These are phyloP conservation scores for Microdochium trichocladiopsis DNA, from an alignment of 2,329 filamentous ascomycete genomes.

Conservation along the genomic window DNA sequence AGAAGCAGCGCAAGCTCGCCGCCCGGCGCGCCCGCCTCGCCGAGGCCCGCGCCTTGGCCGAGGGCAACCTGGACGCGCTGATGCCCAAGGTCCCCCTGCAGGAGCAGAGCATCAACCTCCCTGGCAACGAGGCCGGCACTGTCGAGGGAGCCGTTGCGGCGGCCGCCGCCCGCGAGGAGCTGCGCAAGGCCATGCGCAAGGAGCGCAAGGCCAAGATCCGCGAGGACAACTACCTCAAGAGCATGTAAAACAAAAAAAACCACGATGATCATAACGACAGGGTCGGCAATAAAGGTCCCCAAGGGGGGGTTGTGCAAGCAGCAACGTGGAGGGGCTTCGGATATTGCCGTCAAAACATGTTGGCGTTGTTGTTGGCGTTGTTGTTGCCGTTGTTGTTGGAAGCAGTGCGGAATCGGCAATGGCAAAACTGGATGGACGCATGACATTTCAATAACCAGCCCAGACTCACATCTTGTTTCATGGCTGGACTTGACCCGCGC, in stretches of 20 bases:
- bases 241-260: slow-evolving; percentile 45
- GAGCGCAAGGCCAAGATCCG: slow-evolving; percentile 73
- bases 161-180: slow-evolving; percentile 46
- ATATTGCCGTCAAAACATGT: too few relatives aligned
- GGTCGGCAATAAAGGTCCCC: too few relatives aligned
- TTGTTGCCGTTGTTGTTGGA: too few relatives aligned
- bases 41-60: slow-evolving; percentile 53
- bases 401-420: too few relatives aligned
- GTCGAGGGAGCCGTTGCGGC: slow-evolving; percentile 39
- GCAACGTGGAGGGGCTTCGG: too few relatives aligned
- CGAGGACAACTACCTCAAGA: slow-evolving; percentile 79
- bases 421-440: too few relatives aligned
- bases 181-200: slow-evolving; percentile 65
- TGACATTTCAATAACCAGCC: too few relatives aligned
- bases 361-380: too few relatives aligned
- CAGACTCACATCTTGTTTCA: too few relatives aligned
- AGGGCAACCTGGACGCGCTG: slow-evolving; percentile 59
- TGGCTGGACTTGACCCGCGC: too few relatives aligned
- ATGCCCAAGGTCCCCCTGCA: slow-evolving; percentile 66
- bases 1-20: slow-evolving; percentile 69
- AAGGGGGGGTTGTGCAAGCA: too few relatives aligned
- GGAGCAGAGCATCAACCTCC: slow-evolving; percentile 72
- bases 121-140: slow-evolving; percentile 35
- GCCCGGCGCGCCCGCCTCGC: slow-evolving; percentile 53
- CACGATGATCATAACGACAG: not conserved